phyloP scores from a whole-genome alignment of 1,139 yeast genomes.

The Pichia sp. region DNA sequence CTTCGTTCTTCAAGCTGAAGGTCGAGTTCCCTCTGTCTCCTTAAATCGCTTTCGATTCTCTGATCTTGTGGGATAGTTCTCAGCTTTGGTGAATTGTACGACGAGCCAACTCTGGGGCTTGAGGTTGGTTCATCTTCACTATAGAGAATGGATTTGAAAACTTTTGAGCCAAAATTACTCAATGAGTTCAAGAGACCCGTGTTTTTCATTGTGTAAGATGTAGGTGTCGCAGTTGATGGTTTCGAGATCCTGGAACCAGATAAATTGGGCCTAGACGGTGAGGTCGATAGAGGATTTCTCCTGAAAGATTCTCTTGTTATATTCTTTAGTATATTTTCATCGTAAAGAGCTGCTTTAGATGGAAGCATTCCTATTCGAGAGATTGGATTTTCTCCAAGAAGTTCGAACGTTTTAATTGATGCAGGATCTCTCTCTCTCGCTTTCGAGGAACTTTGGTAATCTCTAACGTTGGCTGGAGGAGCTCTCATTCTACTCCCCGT shows the following conservation, averaged over 20 bases:
- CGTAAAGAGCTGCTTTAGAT: conserved; percentile 9
- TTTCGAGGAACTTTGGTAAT: no score
- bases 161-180: conserved; percentile 22
- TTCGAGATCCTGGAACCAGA: conserved; percentile 1
- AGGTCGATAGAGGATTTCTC: conserved; percentile 3
- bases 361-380: conserved; percentile 11
- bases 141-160: conserved; percentile 23
- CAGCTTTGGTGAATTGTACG: neutral
- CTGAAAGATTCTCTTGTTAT: conserved; percentile 13
- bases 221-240: neutral
- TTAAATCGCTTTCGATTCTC: no score
- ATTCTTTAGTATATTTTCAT: conserved; percentile 15
- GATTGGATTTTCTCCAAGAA: conserved; percentile 24
- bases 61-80: neutral
- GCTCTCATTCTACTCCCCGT: no score
- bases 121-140: conserved; percentile 17
- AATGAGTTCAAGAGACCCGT: conserved; percentile 21
- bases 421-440: conserved; percentile 3
- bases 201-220: conserved; percentile 4
- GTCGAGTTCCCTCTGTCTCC: conserved; percentile 10
- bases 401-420: conserved; percentile 18
- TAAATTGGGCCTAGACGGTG: neutral
- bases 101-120: neutral
- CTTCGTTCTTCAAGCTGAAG: conserved; percentile 4
- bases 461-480: no score